Base-by-base conservation (phyloP, 139 green algal genomes). In the Chlamydomonas eustigma region DNA sequence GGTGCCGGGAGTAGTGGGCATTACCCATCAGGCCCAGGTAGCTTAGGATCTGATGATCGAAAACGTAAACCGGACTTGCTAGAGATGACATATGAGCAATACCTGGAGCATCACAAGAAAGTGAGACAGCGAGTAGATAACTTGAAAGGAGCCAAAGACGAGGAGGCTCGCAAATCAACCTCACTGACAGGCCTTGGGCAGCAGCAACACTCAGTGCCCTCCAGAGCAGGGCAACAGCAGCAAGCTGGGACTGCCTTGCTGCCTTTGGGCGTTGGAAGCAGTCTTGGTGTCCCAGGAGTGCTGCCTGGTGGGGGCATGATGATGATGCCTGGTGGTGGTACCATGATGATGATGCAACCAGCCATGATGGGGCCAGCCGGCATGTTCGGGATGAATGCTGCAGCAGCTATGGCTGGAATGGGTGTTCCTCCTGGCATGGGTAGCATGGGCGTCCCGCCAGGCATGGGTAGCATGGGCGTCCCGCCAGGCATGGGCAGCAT, bases 41-140 rank as follows among this genome's bases (percentile, higher is more conserved):
- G n/a, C n/a, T n/a, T n/a, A n/a, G n/a, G n/a, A n/a, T n/a, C n/a
- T n/a, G n/a, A n/a, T 35, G 32, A n/a, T 3, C 67, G 58, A 31
- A 3, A 63, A 32, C 4, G 22, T 18, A 36, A 25, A 2, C 50
- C 51, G 6, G 37, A 78, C 35, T 64, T 75, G 50, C 50, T 76
- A 24, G 6, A 18, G 38, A 64, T 81, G 52, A 65, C 37, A 1
- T 77, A 81, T 51, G 76, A 81, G 31, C 30, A 77, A 38, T 81
- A 81, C 69, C n/a, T 81, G 37, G 76, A 76, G 1, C 22, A 66
- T 30, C 77, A 74, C 69, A n/a, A 69, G 28, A 74, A 66, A 52
- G 51, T 77, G 35, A 63, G 71, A 64, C 39, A 35, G n/a, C 50
- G 68, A 44, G 71, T 67, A 32, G 32, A 51, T n/a, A n/a, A n/a